These are phyloP conservation scores for Collybia sp. DNA, from an alignment of 768 basidiomycete species.

Conservation along the genomic window DNA sequence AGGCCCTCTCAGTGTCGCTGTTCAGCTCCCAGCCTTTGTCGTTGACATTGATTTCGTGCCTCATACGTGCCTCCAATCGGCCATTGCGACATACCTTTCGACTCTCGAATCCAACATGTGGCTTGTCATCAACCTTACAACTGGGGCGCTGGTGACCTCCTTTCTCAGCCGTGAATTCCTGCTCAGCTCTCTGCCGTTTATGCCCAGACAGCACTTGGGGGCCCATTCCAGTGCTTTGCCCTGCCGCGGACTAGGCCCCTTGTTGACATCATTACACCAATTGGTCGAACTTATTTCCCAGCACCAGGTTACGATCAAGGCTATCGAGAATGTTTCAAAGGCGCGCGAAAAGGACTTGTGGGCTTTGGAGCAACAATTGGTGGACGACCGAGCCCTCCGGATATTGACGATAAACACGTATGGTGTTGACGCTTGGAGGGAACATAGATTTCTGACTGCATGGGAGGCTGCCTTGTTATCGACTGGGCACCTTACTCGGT, in stretches of 20 bases:
- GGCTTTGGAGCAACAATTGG: constrained; percentile 17
- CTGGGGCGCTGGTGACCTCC: constrained; percentile 29
- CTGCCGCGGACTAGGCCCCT: constrained; percentile 29
- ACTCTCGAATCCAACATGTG: constrained; percentile 6
- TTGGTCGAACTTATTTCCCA: constrained; percentile 29
- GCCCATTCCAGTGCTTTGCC: neutral
- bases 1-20: too few species aligned
- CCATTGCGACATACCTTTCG: constrained; percentile 19
- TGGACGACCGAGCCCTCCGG: constrained; percentile 20
- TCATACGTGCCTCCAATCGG: constrained; percentile 15
- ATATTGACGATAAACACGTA: constrained; percentile 21
- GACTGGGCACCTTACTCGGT: constrained; percentile 39
- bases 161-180: constrained; percentile 31
- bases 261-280: constrained; percentile 29
- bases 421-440: constrained; percentile 36
- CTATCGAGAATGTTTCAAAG: constrained; percentile 34
- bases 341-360: constrained; percentile 22
- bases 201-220: constrained; percentile 20
- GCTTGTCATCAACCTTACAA: constrained; percentile 25
- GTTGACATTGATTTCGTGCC: constrained; percentile 13
- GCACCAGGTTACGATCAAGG: constrained; percentile 22
- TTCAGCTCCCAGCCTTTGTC: neutral
- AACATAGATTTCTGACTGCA: constrained; percentile 37
- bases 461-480: constrained; percentile 51
- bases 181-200: constrained; percentile 40